These are phyloP conservation scores for Platanthera zijinensis DNA, from an alignment of 106 monocot species.

Conservation along the genomic window DNA sequence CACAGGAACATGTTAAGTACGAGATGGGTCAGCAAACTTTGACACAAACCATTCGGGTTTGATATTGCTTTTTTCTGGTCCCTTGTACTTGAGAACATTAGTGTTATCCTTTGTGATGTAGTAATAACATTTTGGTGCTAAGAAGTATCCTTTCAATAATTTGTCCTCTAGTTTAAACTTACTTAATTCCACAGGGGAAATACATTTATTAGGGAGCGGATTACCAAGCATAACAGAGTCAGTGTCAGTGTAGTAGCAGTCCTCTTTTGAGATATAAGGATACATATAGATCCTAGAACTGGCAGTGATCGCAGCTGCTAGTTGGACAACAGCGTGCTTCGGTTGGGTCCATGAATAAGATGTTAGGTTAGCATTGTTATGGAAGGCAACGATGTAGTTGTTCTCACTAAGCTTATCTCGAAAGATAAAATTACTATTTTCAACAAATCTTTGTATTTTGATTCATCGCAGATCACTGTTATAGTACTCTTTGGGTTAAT, in stretches of 20 bases:
- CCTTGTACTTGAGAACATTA: neutral
- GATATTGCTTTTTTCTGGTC: neutral
- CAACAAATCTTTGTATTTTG: neutral
- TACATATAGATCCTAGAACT: too few species aligned
- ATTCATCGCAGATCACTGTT: neutral
- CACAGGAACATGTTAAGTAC: too few species aligned
- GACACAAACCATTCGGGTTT: too few species aligned
- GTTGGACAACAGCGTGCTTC: neutral
- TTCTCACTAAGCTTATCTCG: neutral
- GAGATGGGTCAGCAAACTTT: too few species aligned
- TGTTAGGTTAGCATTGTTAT: too few species aligned
- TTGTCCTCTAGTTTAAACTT: constrained; percentile 1
- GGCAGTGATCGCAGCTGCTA: neutral
- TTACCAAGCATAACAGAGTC: constrained; percentile 7
- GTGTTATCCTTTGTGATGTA: too few species aligned
- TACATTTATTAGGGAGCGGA: neutral
- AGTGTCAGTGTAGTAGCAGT: constrained; percentile 9
- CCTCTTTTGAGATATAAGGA: constrained; percentile 1
- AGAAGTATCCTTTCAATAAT: neutral
- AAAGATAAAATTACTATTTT: neutral
- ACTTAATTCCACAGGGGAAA: neutral
- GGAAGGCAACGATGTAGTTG: neutral
- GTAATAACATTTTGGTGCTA: neutral
- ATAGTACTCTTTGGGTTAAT: constrained; percentile 1
- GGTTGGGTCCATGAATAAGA: too few species aligned